Conservation (phyloP, 768 basidiomycete species). For the Amanita polypyramis region DNA sequence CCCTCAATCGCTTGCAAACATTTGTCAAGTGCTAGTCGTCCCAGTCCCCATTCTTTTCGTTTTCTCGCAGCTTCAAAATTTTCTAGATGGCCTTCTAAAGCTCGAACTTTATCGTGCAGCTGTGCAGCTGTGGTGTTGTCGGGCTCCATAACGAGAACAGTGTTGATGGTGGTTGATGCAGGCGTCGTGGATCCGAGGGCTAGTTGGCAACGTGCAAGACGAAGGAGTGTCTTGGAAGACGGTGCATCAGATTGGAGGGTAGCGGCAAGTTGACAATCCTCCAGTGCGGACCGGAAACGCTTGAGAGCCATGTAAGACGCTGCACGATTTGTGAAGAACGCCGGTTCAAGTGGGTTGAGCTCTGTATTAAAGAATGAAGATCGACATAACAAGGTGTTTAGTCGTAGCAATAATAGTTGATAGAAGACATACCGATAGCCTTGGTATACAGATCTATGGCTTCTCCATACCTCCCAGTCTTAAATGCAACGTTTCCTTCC, state of each 20-base stretch:
- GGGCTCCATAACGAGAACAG: conserved; percentile 51
- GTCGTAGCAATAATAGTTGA: conserved; percentile 3
- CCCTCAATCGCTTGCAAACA: conserved; percentile 63
- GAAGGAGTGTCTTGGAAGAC: conserved; percentile 68
- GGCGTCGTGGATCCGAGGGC: conserved; percentile 62
- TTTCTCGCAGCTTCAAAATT: conserved; percentile 48
- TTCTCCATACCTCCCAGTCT: conserved; percentile 47
- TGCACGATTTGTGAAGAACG: conserved; percentile 79
- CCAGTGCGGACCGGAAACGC: conserved; percentile 61
- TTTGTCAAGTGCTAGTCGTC: conserved; percentile 70
- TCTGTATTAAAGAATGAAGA: conserved; percentile 23
- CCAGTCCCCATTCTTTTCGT: conserved; percentile 66
- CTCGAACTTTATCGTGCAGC: conserved; percentile 48
- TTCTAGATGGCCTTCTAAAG: conserved; percentile 55
- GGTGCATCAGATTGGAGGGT: conserved; percentile 51
- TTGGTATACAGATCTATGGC: conserved; percentile 69
- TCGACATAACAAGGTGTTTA: background rate
- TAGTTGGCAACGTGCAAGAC: conserved; percentile 77
- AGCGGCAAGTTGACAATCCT: conserved; percentile 70
- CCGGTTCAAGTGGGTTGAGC: conserved; percentile 53
- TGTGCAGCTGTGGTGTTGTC: conserved; percentile 47
- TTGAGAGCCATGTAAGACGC: conserved; percentile 80
- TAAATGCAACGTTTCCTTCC: conserved; percentile 68
- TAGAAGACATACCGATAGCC: conserved; percentile 47
- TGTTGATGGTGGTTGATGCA: conserved; percentile 57